phyloP scores from a whole-genome alignment of 2,329 filamentous ascomycete genomes.

The Paecilomyces sp. region DNA sequence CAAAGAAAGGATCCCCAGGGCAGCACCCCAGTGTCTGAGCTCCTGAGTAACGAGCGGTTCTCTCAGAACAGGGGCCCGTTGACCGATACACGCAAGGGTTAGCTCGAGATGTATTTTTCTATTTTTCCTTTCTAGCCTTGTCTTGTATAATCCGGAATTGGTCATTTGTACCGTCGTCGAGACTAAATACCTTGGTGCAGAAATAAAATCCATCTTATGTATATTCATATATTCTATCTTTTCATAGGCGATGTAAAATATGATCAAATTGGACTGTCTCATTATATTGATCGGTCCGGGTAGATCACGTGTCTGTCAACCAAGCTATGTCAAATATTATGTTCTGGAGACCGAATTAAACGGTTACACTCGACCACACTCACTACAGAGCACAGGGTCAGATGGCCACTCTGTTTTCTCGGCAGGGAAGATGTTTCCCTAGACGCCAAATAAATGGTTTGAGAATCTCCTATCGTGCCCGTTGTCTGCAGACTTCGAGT shows the following conservation, averaged over 20 bases:
- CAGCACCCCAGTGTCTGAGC: conserved; percentile 22
- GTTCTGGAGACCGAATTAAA: too few relatives aligned
- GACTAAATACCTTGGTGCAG: background rate
- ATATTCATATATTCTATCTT: background rate
- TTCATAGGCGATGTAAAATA: background rate
- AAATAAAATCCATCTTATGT: background rate
- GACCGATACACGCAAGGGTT: conserved; percentile 22
- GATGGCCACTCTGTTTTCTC: background rate
- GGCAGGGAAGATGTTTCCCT: background rate
- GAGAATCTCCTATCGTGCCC: background rate
- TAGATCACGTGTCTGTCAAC: background rate
- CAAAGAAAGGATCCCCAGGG: conserved; percentile 24
- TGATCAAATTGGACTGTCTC: too few relatives aligned
- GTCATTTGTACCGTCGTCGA: background rate
- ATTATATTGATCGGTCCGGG: background rate
- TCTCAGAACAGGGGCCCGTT: conserved; percentile 27
- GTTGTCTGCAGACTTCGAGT: background rate
- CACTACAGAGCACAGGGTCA: background rate
- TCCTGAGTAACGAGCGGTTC: conserved; percentile 31
- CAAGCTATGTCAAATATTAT: background rate
- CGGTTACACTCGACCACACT: background rate
- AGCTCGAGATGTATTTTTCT: conserved; percentile 4
- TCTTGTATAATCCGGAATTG: conserved; percentile 2
- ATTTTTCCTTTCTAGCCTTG: background rate
- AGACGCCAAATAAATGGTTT: background rate